phyloP scores from a whole-genome alignment of 2,329 filamentous ascomycete species.

The Neofusicoccum umdonicola region DNA sequence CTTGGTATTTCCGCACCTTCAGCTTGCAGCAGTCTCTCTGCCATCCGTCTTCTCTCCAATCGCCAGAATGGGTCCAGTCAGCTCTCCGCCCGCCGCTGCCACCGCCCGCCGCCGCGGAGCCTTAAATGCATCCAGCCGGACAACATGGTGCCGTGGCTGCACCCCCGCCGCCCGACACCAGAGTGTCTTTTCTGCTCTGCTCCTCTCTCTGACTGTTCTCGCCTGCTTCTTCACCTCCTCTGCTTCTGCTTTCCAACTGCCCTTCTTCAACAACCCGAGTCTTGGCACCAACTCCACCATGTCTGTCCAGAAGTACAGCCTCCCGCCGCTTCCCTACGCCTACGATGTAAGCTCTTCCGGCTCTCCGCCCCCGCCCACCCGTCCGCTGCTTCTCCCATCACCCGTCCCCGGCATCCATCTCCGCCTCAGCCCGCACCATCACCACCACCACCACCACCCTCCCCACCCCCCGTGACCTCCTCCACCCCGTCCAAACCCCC shows the following conservation, averaged over 20 bases:
- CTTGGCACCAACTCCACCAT: slow-evolving; percentile 36
- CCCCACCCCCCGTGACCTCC: neutral
- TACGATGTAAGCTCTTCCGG: slow-evolving; percentile 59
- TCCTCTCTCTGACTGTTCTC: neutral
- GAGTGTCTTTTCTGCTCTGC: neutral
- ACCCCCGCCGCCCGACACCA: slow-evolving; percentile 1
- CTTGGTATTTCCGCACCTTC: slow-evolving; percentile 1
- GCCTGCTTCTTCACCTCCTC: slow-evolving; percentile 9
- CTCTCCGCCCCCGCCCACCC: neutral
- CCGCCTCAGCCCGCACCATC: neutral
- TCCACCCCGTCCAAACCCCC: slow-evolving; percentile 1
- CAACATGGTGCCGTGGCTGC: slow-evolving; percentile 13
- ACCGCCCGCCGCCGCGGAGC: neutral
- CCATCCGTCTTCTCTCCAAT: neutral
- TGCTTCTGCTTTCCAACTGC: slow-evolving; percentile 13
- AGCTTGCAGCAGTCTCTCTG: neutral
- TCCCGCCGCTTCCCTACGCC: slow-evolving; percentile 65
- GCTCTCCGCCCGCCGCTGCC: neutral
- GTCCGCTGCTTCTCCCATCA: neutral
- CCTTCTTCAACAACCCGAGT: slow-evolving; percentile 23
- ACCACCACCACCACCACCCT: neutral
- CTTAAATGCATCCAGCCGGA: slow-evolving; percentile 2
- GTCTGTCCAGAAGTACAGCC: slow-evolving; percentile 51
- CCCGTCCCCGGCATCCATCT: neutral
- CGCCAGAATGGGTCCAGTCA: neutral